Conservation (phyloP, 2,329 filamentous ascomycete species). For the Podosphaera xanthii region DNA sequence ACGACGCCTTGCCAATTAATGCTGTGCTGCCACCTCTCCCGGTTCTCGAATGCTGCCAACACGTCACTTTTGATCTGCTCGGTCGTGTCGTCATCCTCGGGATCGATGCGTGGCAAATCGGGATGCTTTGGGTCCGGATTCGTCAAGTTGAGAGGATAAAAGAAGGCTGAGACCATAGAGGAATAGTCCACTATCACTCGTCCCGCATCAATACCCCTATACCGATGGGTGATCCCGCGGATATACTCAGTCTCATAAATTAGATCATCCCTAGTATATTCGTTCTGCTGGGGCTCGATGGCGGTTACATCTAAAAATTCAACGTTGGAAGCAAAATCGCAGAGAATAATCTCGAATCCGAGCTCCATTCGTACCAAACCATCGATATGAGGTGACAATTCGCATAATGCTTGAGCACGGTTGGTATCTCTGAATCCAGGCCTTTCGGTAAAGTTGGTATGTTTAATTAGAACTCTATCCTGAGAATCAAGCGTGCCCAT, state of each 20-base stretch:
- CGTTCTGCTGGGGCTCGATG: constrained; percentile 2
- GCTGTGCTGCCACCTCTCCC: constrained; percentile 3
- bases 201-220: constrained; percentile 21
- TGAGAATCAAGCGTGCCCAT: constrained; percentile 48
- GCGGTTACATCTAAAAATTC: constrained; percentile 8
- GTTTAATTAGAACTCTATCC: constrained; percentile 28
- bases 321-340: constrained; percentile 27
- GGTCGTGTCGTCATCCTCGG: constrained; percentile 10
- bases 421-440: background rate
- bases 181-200: constrained; percentile 14
- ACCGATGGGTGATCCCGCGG: constrained; percentile 20
- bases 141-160: constrained; percentile 12
- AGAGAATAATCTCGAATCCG: constrained; percentile 49
- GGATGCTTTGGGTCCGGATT: constrained; percentile 8
- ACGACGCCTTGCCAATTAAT: constrained; percentile 38
- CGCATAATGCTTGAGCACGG: constrained; percentile 20
- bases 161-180: constrained; percentile 13
- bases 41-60: constrained; percentile 17
- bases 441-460: background rate
- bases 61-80: constrained; percentile 22
- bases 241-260: constrained; percentile 16
- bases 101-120: constrained; percentile 9
- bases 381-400: constrained; percentile 29
- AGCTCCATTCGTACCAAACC: constrained; percentile 44
- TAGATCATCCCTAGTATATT: background rate